Conservation (phyloP, 768 basidiomycete genomes). For the Chalciporus chontae region DNA sequence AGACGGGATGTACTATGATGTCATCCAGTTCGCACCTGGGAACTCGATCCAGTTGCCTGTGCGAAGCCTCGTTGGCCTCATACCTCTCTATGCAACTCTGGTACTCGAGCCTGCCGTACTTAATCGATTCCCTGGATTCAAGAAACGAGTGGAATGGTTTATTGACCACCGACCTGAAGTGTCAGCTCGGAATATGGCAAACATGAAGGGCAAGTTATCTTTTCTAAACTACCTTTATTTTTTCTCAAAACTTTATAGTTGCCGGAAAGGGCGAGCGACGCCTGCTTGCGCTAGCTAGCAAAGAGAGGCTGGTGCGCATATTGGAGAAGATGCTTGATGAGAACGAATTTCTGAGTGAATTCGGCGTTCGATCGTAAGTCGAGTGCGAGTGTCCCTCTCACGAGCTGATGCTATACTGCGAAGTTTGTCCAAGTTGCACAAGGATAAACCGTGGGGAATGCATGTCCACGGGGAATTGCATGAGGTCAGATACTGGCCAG, state of each 20-base stretch:
- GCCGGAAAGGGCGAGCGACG: constrained; percentile 82
- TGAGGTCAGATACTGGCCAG: constrained; percentile 96
- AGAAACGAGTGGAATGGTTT: constrained; percentile 99
- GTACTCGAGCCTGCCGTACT: constrained; percentile 88
- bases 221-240: neutral
- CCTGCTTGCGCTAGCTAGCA: constrained; percentile 84
- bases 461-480: constrained; percentile 89
- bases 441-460: constrained; percentile 93
- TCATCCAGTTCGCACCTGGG: constrained; percentile 81
- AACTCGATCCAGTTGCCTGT: constrained; percentile 89
- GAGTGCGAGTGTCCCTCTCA: neutral
- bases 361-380: constrained; percentile 92
- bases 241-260: constrained; percentile 19
- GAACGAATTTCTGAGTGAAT: constrained; percentile 92
- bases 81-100: constrained; percentile 92
- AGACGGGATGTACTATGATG: constrained; percentile 99
- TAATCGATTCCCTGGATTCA: constrained; percentile 95
- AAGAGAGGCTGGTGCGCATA: constrained; percentile 85
- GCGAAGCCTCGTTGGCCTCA: constrained; percentile 93
- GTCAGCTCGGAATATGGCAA: constrained; percentile 90
- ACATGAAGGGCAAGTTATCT: constrained; percentile 70
- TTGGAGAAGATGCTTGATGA: constrained; percentile 97
- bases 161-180: constrained; percentile 88
- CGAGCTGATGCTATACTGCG: constrained; percentile 8
- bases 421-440: constrained; percentile 86